Conservation (phyloP, 805 yeast genomes). For the Komagataella kurtzmanii region DNA sequence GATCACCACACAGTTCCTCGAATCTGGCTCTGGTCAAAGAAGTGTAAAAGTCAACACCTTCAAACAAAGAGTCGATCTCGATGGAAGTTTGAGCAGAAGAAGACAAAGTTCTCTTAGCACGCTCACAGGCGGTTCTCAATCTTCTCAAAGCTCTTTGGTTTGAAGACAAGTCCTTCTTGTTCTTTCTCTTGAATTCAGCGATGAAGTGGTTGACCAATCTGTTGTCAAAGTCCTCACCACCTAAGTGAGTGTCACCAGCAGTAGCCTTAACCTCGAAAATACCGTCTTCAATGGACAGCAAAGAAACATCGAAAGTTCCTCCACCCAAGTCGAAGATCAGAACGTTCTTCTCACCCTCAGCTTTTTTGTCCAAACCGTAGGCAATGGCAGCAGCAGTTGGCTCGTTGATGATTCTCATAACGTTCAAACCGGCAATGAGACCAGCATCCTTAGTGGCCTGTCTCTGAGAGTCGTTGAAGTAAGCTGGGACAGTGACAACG, state of each 20-base stretch:
- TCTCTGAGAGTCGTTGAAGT: slow-evolving; percentile 71
- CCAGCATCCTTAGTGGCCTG: slow-evolving; percentile 79
- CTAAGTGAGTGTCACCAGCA: slow-evolving; percentile 98
- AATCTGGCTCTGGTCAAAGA: slow-evolving; percentile 96
- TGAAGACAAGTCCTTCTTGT: not conserved
- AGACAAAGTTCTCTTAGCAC: slow-evolving; percentile 97
- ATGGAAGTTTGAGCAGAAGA: slow-evolving; percentile 93
- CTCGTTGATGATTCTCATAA: slow-evolving; percentile 64
- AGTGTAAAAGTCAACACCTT: slow-evolving; percentile 91
- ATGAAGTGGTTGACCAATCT: slow-evolving; percentile 88
- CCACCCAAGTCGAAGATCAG: slow-evolving; percentile 96
- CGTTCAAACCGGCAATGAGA: slow-evolving; percentile 70
- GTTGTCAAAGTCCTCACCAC: slow-evolving; percentile 99
- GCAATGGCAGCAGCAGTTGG: slow-evolving; percentile 98
- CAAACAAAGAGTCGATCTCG: slow-evolving; percentile 90
- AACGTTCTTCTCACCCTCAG: slow-evolving; percentile 75
- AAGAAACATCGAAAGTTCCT: slow-evolving; percentile 96
- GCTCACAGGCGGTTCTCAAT: slow-evolving; percentile 97
- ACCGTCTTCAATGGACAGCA: slow-evolving; percentile 89
- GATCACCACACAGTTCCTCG: slow-evolving; percentile 87
- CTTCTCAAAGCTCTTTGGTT: slow-evolving; percentile 79
- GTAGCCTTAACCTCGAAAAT: slow-evolving; percentile 95
- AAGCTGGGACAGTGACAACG: slow-evolving; percentile 70
- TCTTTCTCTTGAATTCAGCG: slow-evolving; percentile 67
- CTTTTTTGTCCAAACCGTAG: slow-evolving; percentile 90